Conservation (phyloP, 768 basidiomycete species). For the Boletus reticulatus region DNA sequence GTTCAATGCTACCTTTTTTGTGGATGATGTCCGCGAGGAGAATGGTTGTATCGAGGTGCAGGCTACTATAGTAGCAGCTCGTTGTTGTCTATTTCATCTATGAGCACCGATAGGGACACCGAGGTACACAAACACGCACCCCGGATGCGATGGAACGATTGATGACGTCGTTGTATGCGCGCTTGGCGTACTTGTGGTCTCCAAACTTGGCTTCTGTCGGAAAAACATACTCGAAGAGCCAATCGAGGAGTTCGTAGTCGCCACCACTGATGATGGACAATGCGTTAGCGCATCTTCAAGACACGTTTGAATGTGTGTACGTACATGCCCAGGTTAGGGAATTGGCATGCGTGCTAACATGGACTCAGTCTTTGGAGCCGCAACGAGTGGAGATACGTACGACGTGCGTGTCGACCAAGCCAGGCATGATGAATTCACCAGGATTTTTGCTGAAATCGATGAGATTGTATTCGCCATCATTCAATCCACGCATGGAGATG, state of each 20-base stretch:
- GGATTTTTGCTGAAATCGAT: conserved; percentile 34
- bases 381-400: conserved; percentile 42
- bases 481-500: conserved; percentile 48
- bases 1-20: conserved; percentile 40
- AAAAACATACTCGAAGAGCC: conserved; percentile 81
- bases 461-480: conserved; percentile 32
- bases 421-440: conserved; percentile 76
- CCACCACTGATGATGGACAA: conserved; percentile 52
- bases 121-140: conserved; percentile 42
- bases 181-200: conserved; percentile 62
- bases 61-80: conserved; percentile 83
- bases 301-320: not conserved
- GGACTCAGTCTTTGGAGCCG: no score
- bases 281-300: not conserved
- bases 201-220: conserved; percentile 78
- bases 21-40: conserved; percentile 72
- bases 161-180: conserved; percentile 67
- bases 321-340: conserved; percentile 37
- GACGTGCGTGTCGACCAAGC: conserved; percentile 88
- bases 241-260: conserved; percentile 80
- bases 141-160: conserved; percentile 66
- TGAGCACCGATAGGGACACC: conserved; percentile 1
- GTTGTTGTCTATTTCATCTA: conserved; percentile 67
- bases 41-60: conserved; percentile 78
- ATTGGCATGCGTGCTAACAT: conserved; percentile 35